Evolutionary conservation across 495 filamentous ascomycete species (phyloP).

Genomic region (Tricharina praecox): DNA sequence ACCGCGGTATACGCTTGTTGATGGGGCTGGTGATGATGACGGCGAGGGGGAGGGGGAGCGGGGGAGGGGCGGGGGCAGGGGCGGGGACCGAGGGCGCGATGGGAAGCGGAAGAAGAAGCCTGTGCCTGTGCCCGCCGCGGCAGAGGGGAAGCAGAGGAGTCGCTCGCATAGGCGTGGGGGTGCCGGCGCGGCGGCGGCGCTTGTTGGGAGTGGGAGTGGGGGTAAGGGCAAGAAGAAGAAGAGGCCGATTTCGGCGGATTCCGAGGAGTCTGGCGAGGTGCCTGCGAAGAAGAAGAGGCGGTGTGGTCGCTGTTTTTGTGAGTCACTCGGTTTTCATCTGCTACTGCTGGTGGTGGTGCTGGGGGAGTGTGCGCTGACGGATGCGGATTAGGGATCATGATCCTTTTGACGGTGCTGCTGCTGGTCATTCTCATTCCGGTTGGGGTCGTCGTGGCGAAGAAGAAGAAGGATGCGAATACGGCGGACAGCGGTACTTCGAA

Average conservation of each 20-base stretch:
- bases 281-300: conserved; percentile 22
- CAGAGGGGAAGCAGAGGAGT: background rate
- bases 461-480: conserved; percentile 18
- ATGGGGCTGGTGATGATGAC: no score
- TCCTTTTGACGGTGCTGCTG: conserved; percentile 34
- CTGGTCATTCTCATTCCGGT: conserved; percentile 46
- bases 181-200: background rate
- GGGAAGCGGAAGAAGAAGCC: no score
- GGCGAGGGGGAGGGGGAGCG: no score
- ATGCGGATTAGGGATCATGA: conserved; percentile 27
- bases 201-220: no score
- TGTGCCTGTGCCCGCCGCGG: background rate
- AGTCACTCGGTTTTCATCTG: no score
- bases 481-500: conserved; percentile 9
- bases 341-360: no score
- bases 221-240: background rate
- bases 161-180: background rate
- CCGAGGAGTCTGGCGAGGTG: background rate
- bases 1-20: no score
- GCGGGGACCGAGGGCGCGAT: no score
- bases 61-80: no score
- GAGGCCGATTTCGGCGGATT: background rate
- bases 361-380: no score
- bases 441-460: conserved; percentile 42
- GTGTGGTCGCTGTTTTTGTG: conserved; percentile 23